phyloP scores from a whole-genome alignment of 768 basidiomycete species.

The Antrodiella citrinella region DNA sequence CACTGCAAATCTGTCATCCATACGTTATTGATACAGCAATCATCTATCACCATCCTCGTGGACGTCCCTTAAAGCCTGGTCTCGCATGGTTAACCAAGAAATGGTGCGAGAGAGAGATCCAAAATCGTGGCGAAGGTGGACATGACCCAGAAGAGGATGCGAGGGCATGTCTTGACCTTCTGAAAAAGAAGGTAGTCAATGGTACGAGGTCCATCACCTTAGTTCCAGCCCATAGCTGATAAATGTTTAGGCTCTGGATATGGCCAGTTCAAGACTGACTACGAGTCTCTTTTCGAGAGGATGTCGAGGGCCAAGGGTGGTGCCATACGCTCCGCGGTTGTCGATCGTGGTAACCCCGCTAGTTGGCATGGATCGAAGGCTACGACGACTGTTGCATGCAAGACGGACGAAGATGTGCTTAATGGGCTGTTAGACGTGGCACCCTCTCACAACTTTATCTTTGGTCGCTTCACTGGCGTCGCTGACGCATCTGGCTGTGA shows the following conservation, averaged over 20 bases:
- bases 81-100: slow-evolving; percentile 96
- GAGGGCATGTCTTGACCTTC: slow-evolving; percentile 74
- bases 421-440: slow-evolving; percentile 54
- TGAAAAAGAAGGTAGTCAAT: slow-evolving; percentile 72
- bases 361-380: slow-evolving; percentile 85
- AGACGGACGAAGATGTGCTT: slow-evolving; percentile 70
- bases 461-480: slow-evolving; percentile 76
- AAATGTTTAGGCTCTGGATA: slow-evolving; percentile 49
- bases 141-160: slow-evolving; percentile 97
- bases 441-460: slow-evolving; percentile 69
- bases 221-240: background rate
- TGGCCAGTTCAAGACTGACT: slow-evolving; percentile 80
- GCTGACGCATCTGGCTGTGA: slow-evolving; percentile 84
- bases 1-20: slow-evolving; percentile 81
- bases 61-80: slow-evolving; percentile 88
- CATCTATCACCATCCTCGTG: slow-evolving; percentile 86
- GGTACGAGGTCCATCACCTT: slow-evolving; percentile 29
- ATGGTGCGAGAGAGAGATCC: slow-evolving; percentile 88
- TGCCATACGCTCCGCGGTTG: slow-evolving; percentile 53
- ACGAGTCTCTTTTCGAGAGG: slow-evolving; percentile 84
- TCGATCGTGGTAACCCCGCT: slow-evolving; percentile 79
- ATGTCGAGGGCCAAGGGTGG: slow-evolving; percentile 50
- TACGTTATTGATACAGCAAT: slow-evolving; percentile 89
- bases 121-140: slow-evolving; percentile 73
- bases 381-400: slow-evolving; percentile 67